Evolutionary conservation across 2,329 filamentous ascomycete genomes (phyloP).

Genomic region (Aspergillus sp.): DNA sequence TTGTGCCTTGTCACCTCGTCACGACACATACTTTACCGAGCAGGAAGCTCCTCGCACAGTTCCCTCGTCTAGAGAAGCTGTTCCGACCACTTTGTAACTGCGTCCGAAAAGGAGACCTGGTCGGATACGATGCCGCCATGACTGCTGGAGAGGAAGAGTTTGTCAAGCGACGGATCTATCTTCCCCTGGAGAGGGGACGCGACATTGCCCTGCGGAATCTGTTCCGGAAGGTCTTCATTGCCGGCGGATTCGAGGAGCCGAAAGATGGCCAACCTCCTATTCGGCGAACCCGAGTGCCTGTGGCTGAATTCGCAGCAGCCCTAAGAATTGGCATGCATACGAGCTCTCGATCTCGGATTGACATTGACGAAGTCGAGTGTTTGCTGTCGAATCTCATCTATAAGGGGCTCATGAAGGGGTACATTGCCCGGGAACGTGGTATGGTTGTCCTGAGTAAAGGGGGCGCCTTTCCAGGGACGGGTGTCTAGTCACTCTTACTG

Average conservation of each 20-base stretch:
- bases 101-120: slow-evolving; percentile 79
- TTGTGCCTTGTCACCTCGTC: slow-evolving; percentile 89
- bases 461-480: slow-evolving; percentile 90
- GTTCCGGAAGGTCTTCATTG: slow-evolving; percentile 84
- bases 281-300: slow-evolving; percentile 70
- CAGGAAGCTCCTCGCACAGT: slow-evolving; percentile 66
- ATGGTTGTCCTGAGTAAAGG: slow-evolving; percentile 92
- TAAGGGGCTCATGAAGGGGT: slow-evolving; percentile 97
- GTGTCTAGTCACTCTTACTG: slow-evolving; percentile 46
- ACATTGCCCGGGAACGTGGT: slow-evolving; percentile 86
- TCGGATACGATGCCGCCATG: slow-evolving; percentile 79
- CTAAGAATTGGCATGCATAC: slow-evolving; percentile 67
- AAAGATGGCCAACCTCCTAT: slow-evolving; percentile 66
- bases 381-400: slow-evolving; percentile 95
- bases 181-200: slow-evolving; percentile 87
- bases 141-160: slow-evolving; percentile 85
- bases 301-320: slow-evolving; percentile 81
- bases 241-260: slow-evolving; percentile 74
- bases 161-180: slow-evolving; percentile 87
- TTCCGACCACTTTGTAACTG: slow-evolving; percentile 76
- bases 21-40: slow-evolving; percentile 84
- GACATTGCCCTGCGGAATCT: slow-evolving; percentile 92
- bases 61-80: slow-evolving; percentile 71
- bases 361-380: slow-evolving; percentile 93
- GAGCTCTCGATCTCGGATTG: slow-evolving; percentile 58